These are phyloP conservation scores for Porcisia hertigi DNA, from an alignment of 208 protist species.

Conservation along the genomic window DNA sequence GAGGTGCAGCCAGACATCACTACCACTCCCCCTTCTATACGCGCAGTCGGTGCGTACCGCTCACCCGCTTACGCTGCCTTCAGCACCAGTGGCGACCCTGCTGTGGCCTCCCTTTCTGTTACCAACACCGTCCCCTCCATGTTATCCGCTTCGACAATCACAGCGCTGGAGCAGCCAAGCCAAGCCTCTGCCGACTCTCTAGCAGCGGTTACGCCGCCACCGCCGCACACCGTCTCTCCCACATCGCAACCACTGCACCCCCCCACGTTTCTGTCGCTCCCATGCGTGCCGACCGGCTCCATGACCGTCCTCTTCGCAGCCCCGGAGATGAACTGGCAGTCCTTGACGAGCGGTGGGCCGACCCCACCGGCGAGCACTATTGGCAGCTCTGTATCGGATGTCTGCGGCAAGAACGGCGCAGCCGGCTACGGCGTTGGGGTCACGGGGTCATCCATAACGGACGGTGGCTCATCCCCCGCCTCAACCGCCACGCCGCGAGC, in stretches of 20 bases:
- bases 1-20: slow-evolving; percentile 16
- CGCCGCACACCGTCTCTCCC: not conserved
- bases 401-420: not conserved
- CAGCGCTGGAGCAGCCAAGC: not conserved
- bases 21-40: not conserved
- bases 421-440: not conserved
- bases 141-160: not conserved
- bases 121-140: not conserved
- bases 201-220: not conserved
- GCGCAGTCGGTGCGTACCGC: not conserved
- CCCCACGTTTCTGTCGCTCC: not conserved
- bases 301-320: slow-evolving; percentile 26
- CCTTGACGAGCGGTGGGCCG: not conserved
- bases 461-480: not conserved
- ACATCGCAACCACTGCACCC: not conserved
- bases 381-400: not conserved
- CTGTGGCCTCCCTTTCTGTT: not conserved
- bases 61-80: slow-evolving; percentile 4
- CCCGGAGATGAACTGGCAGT: slow-evolving; percentile 27
- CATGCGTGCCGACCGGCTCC: slow-evolving; percentile 8
- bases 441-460: not conserved
- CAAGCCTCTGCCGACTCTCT: not conserved
- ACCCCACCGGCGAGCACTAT: not conserved
- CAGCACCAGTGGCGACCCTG: not conserved
- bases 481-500: slow-evolving; percentile 1